phyloP scores from a whole-genome alignment of 1,139 yeast species.

The Insectozyma bohioensis region DNA sequence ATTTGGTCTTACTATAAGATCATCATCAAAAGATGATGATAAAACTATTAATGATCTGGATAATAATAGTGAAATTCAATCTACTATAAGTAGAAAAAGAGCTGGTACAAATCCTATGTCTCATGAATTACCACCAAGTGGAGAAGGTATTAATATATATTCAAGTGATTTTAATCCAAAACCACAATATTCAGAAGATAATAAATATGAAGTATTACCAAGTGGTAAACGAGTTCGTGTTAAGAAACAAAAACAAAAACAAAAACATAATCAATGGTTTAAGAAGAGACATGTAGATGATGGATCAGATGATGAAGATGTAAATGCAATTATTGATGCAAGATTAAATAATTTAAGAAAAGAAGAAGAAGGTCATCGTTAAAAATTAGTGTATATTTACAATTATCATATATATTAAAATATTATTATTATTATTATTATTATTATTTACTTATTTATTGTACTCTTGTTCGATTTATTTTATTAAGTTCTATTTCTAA shows the following conservation, averaged over 20 bases:
- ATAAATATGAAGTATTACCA: constrained; percentile 56
- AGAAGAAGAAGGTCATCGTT: constrained; percentile 11
- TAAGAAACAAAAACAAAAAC: constrained; percentile 29
- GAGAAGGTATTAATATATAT: constrained; percentile 40
- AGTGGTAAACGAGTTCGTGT: constrained; percentile 63
- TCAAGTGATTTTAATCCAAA: constrained; percentile 23
- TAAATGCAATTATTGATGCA: constrained; percentile 58
- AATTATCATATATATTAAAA: not conserved
- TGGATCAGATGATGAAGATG: constrained; percentile 53
- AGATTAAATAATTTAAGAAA: constrained; percentile 38
- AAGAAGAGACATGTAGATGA: constrained; percentile 14
- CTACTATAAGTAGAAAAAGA: constrained; percentile 45
- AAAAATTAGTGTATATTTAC: not conserved
- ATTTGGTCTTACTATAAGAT: constrained; percentile 9
- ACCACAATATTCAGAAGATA: constrained; percentile 24
- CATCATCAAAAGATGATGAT: constrained; percentile 5
- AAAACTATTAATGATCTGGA: constrained; percentile 2
- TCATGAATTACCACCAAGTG: constrained; percentile 51
- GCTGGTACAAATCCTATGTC: constrained; percentile 49
- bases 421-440: no score
- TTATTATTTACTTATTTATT: no score
- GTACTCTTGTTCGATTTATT: constrained; percentile 13
- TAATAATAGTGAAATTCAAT: constrained; percentile 11
- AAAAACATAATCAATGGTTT: constrained; percentile 19
- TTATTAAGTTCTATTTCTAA: constrained; percentile 24